Base-by-base conservation (phyloP, 1,284 basidiomycete genomes). In the Retiboletus flavoniger region DNA sequence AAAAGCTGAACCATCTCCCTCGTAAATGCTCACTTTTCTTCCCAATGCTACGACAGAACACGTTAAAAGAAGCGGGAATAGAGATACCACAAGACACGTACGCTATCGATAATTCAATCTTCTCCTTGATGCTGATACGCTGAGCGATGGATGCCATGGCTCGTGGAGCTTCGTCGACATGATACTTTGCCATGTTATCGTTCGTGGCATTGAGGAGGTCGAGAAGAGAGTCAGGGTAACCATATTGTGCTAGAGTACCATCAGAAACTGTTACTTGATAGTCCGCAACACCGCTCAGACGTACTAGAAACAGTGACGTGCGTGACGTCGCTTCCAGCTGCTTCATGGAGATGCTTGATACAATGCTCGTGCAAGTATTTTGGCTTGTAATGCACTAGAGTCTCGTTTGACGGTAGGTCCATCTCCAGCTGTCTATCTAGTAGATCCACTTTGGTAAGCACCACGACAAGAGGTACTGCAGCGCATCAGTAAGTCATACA, bases 61-160 rank as follows among this genome's bases (percentile, higher is more conserved):
- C 8, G 36, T 53, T 11, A 16, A n/a, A 52, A 19, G 11, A 24
- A 16, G 29, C 6, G n/a, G 8, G n/a, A n/a, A 36, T 7, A 21
- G 16, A 17, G 24, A 24, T 24, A n/a, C 14, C 9, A 24, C 36
- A 29, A 13, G 17, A n/a, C 6, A 26, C 57, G 2, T 51, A 63
- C 63, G 42, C 24, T 16, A 62, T 57, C 0, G 64, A 65, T 24
- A 32, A 21, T 5, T 63, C 49, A 2, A 66, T 36, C 5, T 65
- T 63, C 11, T 60, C 44, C 41, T 52, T 49, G 41, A 64, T 51
- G 16, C 61, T 64, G 16, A 65, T 43, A 10, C 63, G 64, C 8
- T 67, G 60, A n/a, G 64, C 64, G 17, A 63, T 57, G 21, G 29
- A 17, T 4, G 51, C 63, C 7, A 49, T 7, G 28, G 48, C 28